Base-by-base conservation (phyloP, 805 yeast genomes). In the Priceomyces melissophilus region DNA sequence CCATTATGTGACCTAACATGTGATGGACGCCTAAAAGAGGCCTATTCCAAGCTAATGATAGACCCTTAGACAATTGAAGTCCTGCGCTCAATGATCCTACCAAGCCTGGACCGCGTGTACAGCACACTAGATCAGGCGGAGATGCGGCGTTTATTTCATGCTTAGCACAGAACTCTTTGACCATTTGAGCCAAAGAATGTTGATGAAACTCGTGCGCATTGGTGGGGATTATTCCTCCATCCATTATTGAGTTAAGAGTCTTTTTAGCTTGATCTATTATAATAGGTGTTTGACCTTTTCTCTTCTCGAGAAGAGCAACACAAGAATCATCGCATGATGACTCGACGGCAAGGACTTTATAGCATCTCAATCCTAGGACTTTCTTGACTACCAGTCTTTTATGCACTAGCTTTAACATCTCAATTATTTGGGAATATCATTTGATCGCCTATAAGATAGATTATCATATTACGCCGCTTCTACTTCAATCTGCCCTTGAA, bases 61-160 rank as follows among this genome's bases (percentile, higher is more conserved):
- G 65, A 0, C 98, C 99, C 52, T 87, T 84, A 0, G 95, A 96
- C 31, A 87, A 63, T 53, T 86, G 93, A 16, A 85, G 68, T 1
- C 97, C 95, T 0, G 87, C 83, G 8, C 87, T 75, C 10, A 93
- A 67, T 0, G 95, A 84, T 0, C 97, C 96, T 7, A 81, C 77
- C 96, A 93, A 88, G 0, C 99, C 99, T 0, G 99, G 99, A 0
- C 99, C 99, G 49, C 96, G 67, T 0, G 99, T 93, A 3, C 84
- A 96, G 59, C 96, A 85, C 1, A 93, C 75, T 35, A 93, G 57
- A 56, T 87, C 96, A 0, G 89, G 87, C 0, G 69, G 67, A 20
- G 49, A 52, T 0, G 15, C 8, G 1, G 57, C 36, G 2, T 46
- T 40, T 47, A 76, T 44, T 6, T 52, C 59, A 51, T 69, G 61